These are phyloP conservation scores for Pelargonium nanum DNA, from an alignment of 345 rosid species.

Conservation along the genomic window DNA sequence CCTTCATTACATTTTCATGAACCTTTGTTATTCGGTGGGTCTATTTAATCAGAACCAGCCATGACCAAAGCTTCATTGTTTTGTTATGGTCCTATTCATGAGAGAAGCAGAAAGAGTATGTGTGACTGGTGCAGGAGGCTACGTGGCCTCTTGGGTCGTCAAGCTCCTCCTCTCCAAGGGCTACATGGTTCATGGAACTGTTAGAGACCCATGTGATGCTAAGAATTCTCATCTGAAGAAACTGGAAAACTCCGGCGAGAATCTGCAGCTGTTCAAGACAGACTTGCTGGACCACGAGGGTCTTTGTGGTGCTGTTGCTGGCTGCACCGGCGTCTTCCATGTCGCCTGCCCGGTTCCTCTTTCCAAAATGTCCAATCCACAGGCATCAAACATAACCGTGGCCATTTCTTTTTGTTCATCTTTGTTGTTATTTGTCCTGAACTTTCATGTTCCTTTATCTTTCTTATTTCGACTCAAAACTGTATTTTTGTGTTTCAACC, in stretches of 20 bases:
- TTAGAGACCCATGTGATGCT: constrained; percentile 41
- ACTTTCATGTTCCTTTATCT: background rate
- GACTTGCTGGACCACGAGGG: constrained; percentile 30
- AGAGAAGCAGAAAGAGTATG: constrained; percentile 25
- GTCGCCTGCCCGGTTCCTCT: constrained; percentile 37
- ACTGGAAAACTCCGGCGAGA: constrained; percentile 25
- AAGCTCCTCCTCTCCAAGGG: constrained; percentile 47
- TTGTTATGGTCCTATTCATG: background rate
- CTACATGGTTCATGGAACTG: constrained; percentile 46
- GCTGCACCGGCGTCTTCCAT: constrained; percentile 41
- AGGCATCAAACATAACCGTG: constrained; percentile 18
- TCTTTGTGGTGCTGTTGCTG: constrained; percentile 32
- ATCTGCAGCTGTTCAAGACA: constrained; percentile 32
- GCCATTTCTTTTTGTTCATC: no score
- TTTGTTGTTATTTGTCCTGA: no score
- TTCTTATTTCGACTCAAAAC: no score
- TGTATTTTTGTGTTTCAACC: no score
- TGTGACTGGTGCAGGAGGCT: constrained; percentile 62
- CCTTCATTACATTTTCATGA: background rate
- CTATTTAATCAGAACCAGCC: background rate
- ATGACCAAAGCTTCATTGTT: background rate
- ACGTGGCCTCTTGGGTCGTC: constrained; percentile 35
- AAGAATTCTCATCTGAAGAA: constrained; percentile 37
- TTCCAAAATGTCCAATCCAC: constrained; percentile 18
- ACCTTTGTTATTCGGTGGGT: background rate